These are phyloP conservation scores for Pseudogymnoascus sp. DNA, from an alignment of 2,329 filamentous ascomycete genomes.

Conservation along the genomic window DNA sequence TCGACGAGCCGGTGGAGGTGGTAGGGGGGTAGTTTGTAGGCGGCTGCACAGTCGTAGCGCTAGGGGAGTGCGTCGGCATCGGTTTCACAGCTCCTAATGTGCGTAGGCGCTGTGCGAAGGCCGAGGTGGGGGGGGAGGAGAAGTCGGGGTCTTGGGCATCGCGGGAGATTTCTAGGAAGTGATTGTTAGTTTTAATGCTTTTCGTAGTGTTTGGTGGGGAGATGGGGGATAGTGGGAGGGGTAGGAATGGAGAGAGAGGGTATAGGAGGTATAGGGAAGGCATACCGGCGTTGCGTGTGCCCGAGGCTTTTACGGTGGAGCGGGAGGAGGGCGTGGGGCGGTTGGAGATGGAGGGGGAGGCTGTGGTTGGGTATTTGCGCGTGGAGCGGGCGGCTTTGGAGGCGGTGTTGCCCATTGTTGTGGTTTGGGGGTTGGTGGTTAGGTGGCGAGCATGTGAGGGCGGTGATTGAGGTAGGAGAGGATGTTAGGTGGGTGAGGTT, in stretches of 20 bases:
- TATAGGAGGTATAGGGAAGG: not conserved
- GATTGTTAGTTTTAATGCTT: not conserved
- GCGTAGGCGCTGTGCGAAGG: not conserved
- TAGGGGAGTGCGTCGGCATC: not conserved
- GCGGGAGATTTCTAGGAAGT: not conserved
- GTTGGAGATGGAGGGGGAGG: not conserved
- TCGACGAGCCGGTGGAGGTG: not conserved
- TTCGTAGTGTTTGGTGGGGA: no score
- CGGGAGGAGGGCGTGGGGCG: not conserved
- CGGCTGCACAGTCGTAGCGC: not conserved
- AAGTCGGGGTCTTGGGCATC: slow-evolving; percentile 10
- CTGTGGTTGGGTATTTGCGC: not conserved
- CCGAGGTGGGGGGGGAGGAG: not conserved
- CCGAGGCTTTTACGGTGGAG: not conserved
- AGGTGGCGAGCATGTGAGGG: not conserved
- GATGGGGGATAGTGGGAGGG: no score
- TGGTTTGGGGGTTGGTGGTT: not conserved
- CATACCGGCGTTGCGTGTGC: not conserved
- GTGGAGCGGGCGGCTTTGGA: slow-evolving; percentile 1
- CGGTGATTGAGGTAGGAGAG: not conserved
- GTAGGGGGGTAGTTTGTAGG: not conserved
- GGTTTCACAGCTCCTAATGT: slow-evolving; percentile 1
- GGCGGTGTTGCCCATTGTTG: not conserved
- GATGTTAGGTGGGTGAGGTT: not conserved
- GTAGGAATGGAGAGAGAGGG: not conserved